Conservation (phyloP, 768 basidiomycete genomes). For the Leucosporidium yakuticum region DNA sequence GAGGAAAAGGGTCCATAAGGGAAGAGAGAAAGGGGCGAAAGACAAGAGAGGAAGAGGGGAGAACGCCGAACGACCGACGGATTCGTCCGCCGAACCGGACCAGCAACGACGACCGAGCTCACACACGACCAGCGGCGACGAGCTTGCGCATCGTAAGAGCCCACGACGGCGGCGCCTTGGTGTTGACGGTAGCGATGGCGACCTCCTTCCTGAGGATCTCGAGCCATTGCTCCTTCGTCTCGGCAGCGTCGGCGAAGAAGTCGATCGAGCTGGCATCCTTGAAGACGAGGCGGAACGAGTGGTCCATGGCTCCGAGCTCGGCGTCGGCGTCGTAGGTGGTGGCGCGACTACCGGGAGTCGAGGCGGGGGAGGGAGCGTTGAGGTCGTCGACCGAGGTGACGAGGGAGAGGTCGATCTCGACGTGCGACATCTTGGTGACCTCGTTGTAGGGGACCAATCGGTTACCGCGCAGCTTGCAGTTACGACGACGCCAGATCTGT, state of each 20-base stretch:
- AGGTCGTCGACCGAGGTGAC: conserved; percentile 32
- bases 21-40: too few species aligned
- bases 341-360: background rate
- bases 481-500: conserved; percentile 37
- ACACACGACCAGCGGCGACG: too few species aligned
- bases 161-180: too few species aligned
- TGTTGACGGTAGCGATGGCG: too few species aligned
- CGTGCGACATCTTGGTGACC: conserved; percentile 30
- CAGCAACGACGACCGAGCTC: too few species aligned
- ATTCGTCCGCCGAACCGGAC: too few species aligned
- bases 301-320: conserved; percentile 17
- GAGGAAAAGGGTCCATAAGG: too few species aligned
- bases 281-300: conserved; percentile 69
- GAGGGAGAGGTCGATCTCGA: conserved; percentile 37
- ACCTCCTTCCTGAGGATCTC: conserved; percentile 2
- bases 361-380: conserved; percentile 7
- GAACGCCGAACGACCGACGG: too few species aligned
- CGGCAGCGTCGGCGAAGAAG: conserved; percentile 86
- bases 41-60: too few species aligned
- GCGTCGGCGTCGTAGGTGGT: conserved; percentile 14
- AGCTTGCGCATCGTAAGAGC: too few species aligned
- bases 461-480: conserved; percentile 25
- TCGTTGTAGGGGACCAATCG: conserved; percentile 28
- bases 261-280: conserved; percentile 67
- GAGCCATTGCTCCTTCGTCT: conserved; percentile 75